These are phyloP conservation scores for Prunus yedoensis DNA, from an alignment of 331 rosid species.

Conservation along the genomic window DNA sequence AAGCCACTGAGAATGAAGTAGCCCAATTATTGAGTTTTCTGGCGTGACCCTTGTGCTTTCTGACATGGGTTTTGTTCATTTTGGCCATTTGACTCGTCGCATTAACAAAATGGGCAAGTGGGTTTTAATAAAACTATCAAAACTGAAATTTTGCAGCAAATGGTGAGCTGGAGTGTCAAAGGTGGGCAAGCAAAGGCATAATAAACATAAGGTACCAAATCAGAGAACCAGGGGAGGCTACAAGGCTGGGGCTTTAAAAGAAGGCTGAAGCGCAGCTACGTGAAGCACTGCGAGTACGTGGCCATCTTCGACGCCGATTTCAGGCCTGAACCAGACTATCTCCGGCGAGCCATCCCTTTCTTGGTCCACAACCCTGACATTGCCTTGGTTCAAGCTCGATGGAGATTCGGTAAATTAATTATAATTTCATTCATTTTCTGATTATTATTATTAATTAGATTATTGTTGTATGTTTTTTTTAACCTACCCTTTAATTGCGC, in stretches of 20 bases:
- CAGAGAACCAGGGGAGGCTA: slow-evolving; percentile 76
- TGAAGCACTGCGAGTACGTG: slow-evolving; percentile 78
- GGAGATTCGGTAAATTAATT: slow-evolving; percentile 73
- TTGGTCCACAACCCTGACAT: slow-evolving; percentile 63
- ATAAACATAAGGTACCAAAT: slow-evolving; percentile 81
- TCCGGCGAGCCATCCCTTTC: slow-evolving; percentile 81
- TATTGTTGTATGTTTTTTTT: neutral
- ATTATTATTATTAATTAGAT: neutral
- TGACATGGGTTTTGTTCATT: slow-evolving; percentile 17
- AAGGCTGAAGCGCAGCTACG: slow-evolving; percentile 80
- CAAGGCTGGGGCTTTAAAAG: slow-evolving; percentile 87
- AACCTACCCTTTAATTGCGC: neutral
- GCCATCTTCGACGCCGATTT: slow-evolving; percentile 89
- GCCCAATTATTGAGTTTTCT: no score
- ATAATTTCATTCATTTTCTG: neutral
- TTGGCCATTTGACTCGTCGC: neutral
- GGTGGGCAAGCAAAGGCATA: slow-evolving; percentile 91
- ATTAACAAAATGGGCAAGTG: neutral
- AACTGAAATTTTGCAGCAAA: slow-evolving; percentile 48
- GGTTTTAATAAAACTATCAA: neutral
- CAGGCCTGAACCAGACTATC: slow-evolving; percentile 78
- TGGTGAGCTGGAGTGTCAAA: slow-evolving; percentile 84
- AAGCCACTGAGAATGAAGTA: no score
- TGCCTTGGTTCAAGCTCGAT: slow-evolving; percentile 87
- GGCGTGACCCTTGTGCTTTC: neutral